Percentiles rank a stretch among this genome's conserved stretches.
Conservation (phyloP, 768 basidiomycete genomes). For the Suillus subalutaceus region DNA sequence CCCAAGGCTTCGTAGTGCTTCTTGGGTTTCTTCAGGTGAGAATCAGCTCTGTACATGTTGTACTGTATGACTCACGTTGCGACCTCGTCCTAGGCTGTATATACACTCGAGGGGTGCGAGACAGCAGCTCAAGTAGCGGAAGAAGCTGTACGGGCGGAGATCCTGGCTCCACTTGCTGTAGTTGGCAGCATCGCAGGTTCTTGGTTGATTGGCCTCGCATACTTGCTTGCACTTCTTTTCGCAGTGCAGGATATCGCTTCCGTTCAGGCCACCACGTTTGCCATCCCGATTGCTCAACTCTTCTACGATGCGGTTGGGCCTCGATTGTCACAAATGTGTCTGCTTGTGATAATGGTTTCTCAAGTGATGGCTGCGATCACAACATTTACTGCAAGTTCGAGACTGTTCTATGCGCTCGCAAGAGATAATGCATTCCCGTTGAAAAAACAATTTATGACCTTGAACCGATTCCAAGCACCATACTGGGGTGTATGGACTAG, state of each 20-base stretch:
- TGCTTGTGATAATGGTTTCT: slow-evolving; percentile 50
- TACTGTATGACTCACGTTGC: neutral
- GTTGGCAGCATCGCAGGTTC: slow-evolving; percentile 59
- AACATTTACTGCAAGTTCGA: slow-evolving; percentile 60
- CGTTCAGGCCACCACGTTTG: slow-evolving; percentile 52
- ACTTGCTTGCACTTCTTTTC: slow-evolving; percentile 62
- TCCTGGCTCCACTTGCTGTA: slow-evolving; percentile 60
- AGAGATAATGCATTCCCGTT: slow-evolving; percentile 55
- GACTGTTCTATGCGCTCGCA: slow-evolving; percentile 59
- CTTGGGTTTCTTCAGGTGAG: slow-evolving; percentile 55
- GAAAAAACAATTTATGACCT: slow-evolving; percentile 48
- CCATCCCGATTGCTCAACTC: slow-evolving; percentile 63
- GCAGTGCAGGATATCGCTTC: slow-evolving; percentile 53
- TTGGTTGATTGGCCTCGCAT: slow-evolving; percentile 57
- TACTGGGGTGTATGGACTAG: slow-evolving; percentile 59
- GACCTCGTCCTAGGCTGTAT: slow-evolving; percentile 45
- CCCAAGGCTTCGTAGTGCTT: slow-evolving; percentile 57
- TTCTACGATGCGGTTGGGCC: slow-evolving; percentile 56
- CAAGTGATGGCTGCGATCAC: slow-evolving; percentile 60
- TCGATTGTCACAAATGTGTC: slow-evolving; percentile 50
- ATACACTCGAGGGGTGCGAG: slow-evolving; percentile 64
- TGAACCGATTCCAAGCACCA: slow-evolving; percentile 57
- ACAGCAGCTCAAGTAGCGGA: slow-evolving; percentile 68
- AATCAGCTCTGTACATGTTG: neutral
- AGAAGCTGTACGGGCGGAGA: slow-evolving; percentile 56